A percentile compares a stretch with the other conserved stretches of the same genome.
Evolutionary conservation across 225 moss, liverwort and hornwort species (phyloP).

Genomic region (Marchantia polymorpha): DNA sequence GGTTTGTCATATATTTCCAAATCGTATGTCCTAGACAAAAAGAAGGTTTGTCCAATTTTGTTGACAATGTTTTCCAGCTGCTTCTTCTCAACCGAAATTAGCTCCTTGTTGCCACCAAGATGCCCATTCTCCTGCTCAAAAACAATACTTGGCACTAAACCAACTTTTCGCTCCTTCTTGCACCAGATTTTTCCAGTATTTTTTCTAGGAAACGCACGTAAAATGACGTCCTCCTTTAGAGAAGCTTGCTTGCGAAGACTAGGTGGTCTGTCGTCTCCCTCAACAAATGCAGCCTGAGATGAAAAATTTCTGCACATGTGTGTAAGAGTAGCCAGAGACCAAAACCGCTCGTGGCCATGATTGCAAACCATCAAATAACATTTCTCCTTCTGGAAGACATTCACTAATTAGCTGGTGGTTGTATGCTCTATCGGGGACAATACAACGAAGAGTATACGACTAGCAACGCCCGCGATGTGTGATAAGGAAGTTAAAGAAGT

Average conservation of each 20-base stretch:
- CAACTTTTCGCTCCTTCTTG: constrained; percentile 75
- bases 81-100: constrained; percentile 68
- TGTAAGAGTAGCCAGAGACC: constrained; percentile 19
- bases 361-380: neutral
- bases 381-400: neutral
- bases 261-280: constrained; percentile 40
- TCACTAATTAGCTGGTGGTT: neutral
- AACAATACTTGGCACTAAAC: constrained; percentile 74
- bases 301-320: constrained; percentile 26
- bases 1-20: constrained; percentile 62
- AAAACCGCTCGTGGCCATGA: neutral
- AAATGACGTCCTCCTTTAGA: constrained; percentile 60
- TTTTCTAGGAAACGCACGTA: constrained; percentile 57
- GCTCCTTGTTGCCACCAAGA: constrained; percentile 72
- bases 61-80: constrained; percentile 79
- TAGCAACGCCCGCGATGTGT: neutral
- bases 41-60: constrained; percentile 67
- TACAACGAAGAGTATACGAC: neutral
- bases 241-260: constrained; percentile 34
- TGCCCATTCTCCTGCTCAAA: constrained; percentile 87
- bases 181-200: constrained; percentile 65
- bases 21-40: constrained; percentile 72
- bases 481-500: too few species aligned
- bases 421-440: neutral
- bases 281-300: constrained; percentile 40